Conservation (phyloP, 2,329 filamentous ascomycete species). For the Penicillium sp. region DNA sequence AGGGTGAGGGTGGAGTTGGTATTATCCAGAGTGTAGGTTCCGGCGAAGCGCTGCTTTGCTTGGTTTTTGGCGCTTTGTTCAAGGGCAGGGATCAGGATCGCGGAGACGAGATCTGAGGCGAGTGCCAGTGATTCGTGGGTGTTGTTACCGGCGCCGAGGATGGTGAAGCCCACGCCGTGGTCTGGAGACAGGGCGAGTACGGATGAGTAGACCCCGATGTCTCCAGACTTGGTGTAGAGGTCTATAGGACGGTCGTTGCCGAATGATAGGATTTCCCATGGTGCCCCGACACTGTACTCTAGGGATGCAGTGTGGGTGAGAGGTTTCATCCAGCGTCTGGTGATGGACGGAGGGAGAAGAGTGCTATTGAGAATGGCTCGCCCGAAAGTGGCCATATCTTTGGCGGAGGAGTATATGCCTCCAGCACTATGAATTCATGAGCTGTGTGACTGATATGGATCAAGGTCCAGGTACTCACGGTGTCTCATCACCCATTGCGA, state of each 20-base stretch:
- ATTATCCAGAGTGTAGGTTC: constrained; percentile 11
- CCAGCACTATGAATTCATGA: constrained; percentile 30
- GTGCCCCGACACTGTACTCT: constrained; percentile 1
- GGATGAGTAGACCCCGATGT: constrained; percentile 23
- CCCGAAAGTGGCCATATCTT: constrained; percentile 35
- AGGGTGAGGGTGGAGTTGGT: constrained; percentile 19
- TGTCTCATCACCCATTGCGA: constrained; percentile 37
- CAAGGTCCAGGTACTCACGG: constrained; percentile 31
- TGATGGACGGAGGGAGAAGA: background rate
- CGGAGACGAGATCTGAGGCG: constrained; percentile 16
- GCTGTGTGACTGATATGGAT: background rate
- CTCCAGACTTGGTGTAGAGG: constrained; percentile 21
- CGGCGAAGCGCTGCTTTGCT: constrained; percentile 15
- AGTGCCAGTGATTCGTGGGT: constrained; percentile 5
- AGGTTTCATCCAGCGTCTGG: constrained; percentile 5
- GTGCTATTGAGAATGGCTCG: constrained; percentile 5
- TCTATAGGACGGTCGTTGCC: constrained; percentile 1
- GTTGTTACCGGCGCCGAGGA: constrained; percentile 19
- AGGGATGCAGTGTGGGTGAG: constrained; percentile 3
- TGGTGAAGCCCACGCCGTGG: constrained; percentile 22
- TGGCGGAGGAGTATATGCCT: constrained; percentile 44
- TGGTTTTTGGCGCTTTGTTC: constrained; percentile 22
- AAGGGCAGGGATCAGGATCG: constrained; percentile 15
- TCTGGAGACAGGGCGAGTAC: constrained; percentile 25
- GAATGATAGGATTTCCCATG: constrained; percentile 6